Evolutionary conservation across 148 eudicot species (phyloP), one percentile per base, ranked within the genome.

Genomic region (Spergularia marina): DNA sequence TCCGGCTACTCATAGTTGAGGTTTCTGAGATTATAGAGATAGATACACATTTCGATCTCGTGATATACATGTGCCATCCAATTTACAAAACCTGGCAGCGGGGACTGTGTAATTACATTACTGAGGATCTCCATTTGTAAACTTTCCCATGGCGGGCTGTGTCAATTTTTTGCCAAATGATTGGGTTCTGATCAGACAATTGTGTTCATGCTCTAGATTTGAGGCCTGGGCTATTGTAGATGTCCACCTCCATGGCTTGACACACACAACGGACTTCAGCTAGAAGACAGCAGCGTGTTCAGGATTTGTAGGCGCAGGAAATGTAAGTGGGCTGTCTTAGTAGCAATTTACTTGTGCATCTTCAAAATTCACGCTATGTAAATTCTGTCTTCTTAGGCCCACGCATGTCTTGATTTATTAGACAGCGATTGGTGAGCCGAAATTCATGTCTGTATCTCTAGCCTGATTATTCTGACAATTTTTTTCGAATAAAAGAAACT

Each of bases 391-490:
- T 70, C 44, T 70, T 70, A 23, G 55, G 36, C 51, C 30, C 30
- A 21, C 60, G 49, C 54, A 59, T 71, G 70, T 76, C 36, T 66
- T 72, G 49, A 70, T 79, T 74, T 39, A 51, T 68, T 68, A 34
- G 25, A 53, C 55, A 39, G 30, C 0, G 58, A 71, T 25, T 57
- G 44, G 18, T 53, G 71, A 25, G 77, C 65, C 7, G 65, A 49
- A 68, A 67, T 73, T 39, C 73, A 49, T 14, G 39, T 62, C 44
- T 76, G 73, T 76, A 72, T 76, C 68, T 75, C 66, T 75, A 41
- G 54, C 72, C 61, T 64, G 72, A 71, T 65, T 80, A 30, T 34
- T 64, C 20, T 25, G 47, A 30, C 12, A 53, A 66, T 8, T 18
- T 67, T 20, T 0, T 40, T 16, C 16, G 10, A 18, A 39, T 44